phyloP scores from a whole-genome alignment of 306 rosid species.

The Purshia tridentata region DNA sequence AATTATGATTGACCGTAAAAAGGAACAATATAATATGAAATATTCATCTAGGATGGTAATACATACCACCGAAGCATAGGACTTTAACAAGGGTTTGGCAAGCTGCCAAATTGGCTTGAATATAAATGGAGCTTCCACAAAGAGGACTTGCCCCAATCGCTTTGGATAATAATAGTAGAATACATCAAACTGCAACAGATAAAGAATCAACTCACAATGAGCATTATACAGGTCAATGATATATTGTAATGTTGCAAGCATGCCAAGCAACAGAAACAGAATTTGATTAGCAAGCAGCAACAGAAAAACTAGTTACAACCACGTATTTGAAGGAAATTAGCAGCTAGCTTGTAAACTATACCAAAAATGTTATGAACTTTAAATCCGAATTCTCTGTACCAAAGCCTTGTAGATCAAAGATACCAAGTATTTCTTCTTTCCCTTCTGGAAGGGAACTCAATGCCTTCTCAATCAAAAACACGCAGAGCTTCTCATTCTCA shows the following conservation, averaged over 20 bases:
- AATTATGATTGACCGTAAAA: not conserved
- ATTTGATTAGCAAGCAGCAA: not conserved
- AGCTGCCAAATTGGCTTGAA: constrained; percentile 89
- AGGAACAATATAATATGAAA: not conserved
- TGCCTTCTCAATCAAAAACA: constrained; percentile 77
- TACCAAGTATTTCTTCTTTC: constrained; percentile 65
- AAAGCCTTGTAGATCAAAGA: constrained; percentile 81
- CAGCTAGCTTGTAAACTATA: constrained; percentile 31
- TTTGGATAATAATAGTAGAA: constrained; percentile 83
- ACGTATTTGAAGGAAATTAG: constrained; percentile 15
- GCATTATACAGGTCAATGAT: not conserved
- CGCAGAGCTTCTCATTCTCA: constrained; percentile 78
- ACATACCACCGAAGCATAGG: constrained; percentile 83
- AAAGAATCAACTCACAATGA: constrained; percentile 11
- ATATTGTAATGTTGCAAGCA: no score
- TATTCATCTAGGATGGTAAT: constrained; percentile 4
- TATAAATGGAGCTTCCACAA: constrained; percentile 84
- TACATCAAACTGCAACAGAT: constrained; percentile 71
- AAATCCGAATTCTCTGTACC: constrained; percentile 73
- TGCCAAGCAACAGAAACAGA: no score
- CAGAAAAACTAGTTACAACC: not conserved
- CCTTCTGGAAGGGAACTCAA: constrained; percentile 70
- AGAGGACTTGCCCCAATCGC: constrained; percentile 75
- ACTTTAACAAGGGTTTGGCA: constrained; percentile 72
- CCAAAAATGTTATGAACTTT: constrained; percentile 72